These are phyloP conservation scores for Coprinellus aureogranulatus DNA, from an alignment of 768 basidiomycete genomes.

Conservation along the genomic window DNA sequence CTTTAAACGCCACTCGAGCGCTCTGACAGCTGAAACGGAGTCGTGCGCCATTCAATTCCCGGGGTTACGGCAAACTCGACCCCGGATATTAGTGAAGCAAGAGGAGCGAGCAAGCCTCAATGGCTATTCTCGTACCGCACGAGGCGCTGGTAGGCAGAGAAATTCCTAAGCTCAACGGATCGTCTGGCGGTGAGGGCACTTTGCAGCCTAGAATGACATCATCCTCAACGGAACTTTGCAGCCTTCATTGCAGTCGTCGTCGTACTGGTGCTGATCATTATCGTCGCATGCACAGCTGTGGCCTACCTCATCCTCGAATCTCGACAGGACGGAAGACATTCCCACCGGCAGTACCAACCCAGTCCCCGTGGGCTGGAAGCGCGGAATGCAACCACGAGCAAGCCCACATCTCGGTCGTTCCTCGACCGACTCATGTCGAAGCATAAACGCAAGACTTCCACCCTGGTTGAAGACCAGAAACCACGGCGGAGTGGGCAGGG, in stretches of 20 bases:
- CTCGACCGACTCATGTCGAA: neutral
- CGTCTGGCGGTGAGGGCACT: neutral
- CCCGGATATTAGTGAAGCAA: neutral
- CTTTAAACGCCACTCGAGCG: too few relatives aligned
- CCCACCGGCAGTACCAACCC: neutral
- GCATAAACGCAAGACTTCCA: neutral
- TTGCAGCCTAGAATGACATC: neutral
- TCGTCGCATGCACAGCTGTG: neutral
- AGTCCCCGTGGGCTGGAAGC: neutral
- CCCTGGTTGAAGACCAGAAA: neutral
- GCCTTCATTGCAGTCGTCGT: slow-evolving; percentile 10
- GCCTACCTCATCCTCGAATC: slow-evolving; percentile 4
- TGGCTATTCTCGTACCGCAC: neutral
- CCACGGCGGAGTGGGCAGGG: neutral
- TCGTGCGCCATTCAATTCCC: neutral
- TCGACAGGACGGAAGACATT: neutral
- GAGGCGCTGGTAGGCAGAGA: neutral
- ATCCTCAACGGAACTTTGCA: neutral
- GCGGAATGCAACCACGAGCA: neutral
- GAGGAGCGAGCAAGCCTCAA: neutral
- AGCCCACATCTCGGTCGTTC: neutral
- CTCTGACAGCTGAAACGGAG: too few relatives aligned
- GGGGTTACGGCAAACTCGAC: neutral
- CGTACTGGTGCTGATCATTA: slow-evolving; percentile 3
- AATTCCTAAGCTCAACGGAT: slow-evolving; percentile 1